These are phyloP conservation scores for Rhypophila decipiens DNA, from an alignment of 495 filamentous ascomycete genomes.

Conservation along the genomic window DNA sequence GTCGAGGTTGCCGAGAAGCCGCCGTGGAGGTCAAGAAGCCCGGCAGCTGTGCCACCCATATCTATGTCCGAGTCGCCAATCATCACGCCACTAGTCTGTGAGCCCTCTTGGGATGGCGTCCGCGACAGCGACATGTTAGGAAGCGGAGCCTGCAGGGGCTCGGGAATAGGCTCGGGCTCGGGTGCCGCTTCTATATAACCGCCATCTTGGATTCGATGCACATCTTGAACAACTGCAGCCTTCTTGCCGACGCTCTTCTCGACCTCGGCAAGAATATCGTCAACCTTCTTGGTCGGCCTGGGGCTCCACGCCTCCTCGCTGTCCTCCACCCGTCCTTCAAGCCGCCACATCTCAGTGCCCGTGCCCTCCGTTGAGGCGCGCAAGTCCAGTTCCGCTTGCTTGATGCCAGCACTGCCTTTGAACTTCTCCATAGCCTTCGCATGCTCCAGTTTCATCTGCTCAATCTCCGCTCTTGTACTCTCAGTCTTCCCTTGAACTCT, in stretches of 20 bases:
- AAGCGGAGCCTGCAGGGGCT: conserved; percentile 4
- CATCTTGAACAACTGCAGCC: conserved; percentile 52
- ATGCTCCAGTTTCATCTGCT: conserved; percentile 73
- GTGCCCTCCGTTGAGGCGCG: conserved; percentile 49
- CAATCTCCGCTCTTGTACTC: conserved; percentile 69
- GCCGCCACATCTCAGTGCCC: conserved; percentile 54
- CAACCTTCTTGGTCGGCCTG: conserved; percentile 47
- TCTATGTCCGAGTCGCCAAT: conserved; percentile 55
- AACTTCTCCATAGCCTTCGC: conserved; percentile 67
- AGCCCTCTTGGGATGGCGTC: conserved; percentile 41
- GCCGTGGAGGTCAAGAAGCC: conserved; percentile 55
- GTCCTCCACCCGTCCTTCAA: conserved; percentile 57
- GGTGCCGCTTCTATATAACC: conserved; percentile 56
- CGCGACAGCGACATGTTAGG: conserved; percentile 28
- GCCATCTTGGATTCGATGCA: conserved; percentile 60
- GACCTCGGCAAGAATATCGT: conserved; percentile 54
- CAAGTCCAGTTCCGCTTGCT: conserved; percentile 57
- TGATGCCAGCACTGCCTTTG: conserved; percentile 56
- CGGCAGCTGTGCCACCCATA: conserved; percentile 57
- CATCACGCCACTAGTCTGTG: conserved; percentile 45
- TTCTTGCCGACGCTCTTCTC: conserved; percentile 50
- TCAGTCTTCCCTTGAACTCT: conserved; percentile 59
- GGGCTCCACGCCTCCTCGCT: conserved; percentile 42
- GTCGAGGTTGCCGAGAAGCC: conserved; percentile 49
- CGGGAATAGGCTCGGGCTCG: conserved; percentile 40